Percentiles rank a stretch among this genome's conserved stretches.
Conservation (phyloP, 2,329 filamentous ascomycete genomes). For the Sclerotinia glacialis region DNA sequence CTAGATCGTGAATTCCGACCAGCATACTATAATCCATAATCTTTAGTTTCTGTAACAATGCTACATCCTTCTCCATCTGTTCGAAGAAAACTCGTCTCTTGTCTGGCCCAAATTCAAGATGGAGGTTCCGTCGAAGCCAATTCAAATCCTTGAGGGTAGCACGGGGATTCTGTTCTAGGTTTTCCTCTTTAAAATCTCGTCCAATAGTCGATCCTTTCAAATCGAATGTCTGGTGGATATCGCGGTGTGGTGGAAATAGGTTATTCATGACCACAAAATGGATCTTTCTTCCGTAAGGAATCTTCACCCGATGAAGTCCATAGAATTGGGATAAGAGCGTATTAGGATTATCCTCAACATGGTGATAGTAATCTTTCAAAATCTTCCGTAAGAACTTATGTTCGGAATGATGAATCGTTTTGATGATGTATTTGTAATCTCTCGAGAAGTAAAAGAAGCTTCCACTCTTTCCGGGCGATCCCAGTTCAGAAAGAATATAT, state of each 20-base stretch:
- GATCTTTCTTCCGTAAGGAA: conserved; percentile 96
- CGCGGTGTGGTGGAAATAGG: conserved; percentile 91
- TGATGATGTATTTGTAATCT: conserved; percentile 99
- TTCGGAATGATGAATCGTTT: conserved; percentile 95
- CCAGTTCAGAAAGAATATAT: conserved; percentile 95
- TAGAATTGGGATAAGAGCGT: conserved; percentile 98
- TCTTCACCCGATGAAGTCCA: conserved; percentile 94
- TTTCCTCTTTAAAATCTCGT: conserved; percentile 84
- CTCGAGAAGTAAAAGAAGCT: conserved; percentile 99
- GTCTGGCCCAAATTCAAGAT: conserved; percentile 81
- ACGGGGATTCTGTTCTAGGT: conserved; percentile 81
- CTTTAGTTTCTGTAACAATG: conserved; percentile 78
- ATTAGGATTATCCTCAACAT: conserved; percentile 91
- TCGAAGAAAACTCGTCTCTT: conserved; percentile 87
- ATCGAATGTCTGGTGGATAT: conserved; percentile 97
- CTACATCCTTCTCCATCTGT: conserved; percentile 85
- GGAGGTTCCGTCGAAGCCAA: conserved; percentile 82
- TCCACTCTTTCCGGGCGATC: conserved; percentile 95
- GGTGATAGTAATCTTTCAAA: conserved; percentile 86
- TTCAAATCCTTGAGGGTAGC: conserved; percentile 96
- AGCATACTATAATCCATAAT: conserved; percentile 99
- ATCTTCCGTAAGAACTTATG: conserved; percentile 84
- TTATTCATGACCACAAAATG: conserved; percentile 99
- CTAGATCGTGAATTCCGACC: conserved; percentile 88
- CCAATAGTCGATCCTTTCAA: conserved; percentile 95